Evolutionary conservation across 163 green algal genomes (phyloP).

Genomic region (Smithsoniella earleae): DNA sequence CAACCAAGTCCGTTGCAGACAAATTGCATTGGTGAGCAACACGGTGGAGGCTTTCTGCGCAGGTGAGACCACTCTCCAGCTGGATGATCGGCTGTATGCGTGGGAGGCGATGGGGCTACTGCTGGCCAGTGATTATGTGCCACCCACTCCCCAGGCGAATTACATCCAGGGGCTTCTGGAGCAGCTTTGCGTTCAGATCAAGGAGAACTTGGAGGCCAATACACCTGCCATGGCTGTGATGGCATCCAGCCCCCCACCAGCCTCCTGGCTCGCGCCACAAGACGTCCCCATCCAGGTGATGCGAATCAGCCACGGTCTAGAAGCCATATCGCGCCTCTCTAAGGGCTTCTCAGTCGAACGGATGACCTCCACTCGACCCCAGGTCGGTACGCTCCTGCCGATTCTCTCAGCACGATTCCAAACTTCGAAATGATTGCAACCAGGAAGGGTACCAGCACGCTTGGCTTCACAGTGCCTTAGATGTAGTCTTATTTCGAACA

Average conservation of each 20-base stretch:
- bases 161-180: slow-evolving; percentile 55
- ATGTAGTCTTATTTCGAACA: too few relatives aligned
- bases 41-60: background rate
- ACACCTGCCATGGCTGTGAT: background rate
- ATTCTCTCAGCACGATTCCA: background rate
- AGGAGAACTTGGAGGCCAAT: slow-evolving; percentile 39
- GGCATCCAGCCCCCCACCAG: slow-evolving; percentile 12
- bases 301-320: slow-evolving; percentile 55
- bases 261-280: background rate
- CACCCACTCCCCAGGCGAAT: slow-evolving; percentile 50
- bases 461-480: too few relatives aligned
- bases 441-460: too few relatives aligned
- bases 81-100: slow-evolving; percentile 81
- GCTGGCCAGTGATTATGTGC: slow-evolving; percentile 67
- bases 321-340: slow-evolving; percentile 60
- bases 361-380: slow-evolving; percentile 49
- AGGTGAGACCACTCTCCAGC: slow-evolving; percentile 26
- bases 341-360: slow-evolving; percentile 70
- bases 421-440: too few relatives aligned
- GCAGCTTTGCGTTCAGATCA: slow-evolving; percentile 50
- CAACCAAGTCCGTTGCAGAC: background rate
- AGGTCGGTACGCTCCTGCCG: slow-evolving; percentile 43
- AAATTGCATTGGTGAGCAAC: background rate
- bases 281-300: background rate
- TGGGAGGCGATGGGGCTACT: slow-evolving; percentile 81